Base-by-base conservation (phyloP, 2,329 filamentous ascomycete genomes). In the Dactylonectria estremocensis region DNA sequence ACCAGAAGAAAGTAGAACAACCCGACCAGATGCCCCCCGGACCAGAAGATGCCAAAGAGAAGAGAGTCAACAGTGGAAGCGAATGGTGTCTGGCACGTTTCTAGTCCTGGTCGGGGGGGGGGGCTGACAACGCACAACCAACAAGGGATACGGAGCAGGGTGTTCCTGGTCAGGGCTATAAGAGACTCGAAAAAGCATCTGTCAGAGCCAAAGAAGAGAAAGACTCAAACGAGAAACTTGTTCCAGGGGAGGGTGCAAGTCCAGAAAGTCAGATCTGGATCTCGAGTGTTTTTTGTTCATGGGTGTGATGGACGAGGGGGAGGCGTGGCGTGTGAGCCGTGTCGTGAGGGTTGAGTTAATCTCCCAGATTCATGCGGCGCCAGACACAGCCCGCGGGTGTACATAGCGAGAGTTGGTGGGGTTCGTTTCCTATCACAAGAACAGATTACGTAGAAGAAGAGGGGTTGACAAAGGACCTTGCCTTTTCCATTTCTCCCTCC, bases 301-400 rank as follows among this genome's bases (percentile, higher is more conserved):
- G 50, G 33, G 59, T 55, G 40, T 37, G 46, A 5, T 31, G 20
- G 33, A 33, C 35, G 14, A 20, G 33, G 33, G 31, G 43, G 46
- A 33, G 13, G 68, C 60, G 52, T 58, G 56, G 14, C 18, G 37
- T 59, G 55, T 55, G 66, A 69, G 64, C 18, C n/a, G 43, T 33
- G 60, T 31, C 37, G 53, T 13, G 57, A 37, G 45, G 45, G 45
- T 49, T n/a, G 18, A 13, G 18, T 46, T 68, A 75, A 75, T 75
- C 67, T 75, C 73, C 73, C 69, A 72, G 63, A 72, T 75, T 75
- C 67, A 75, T 75, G 73, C 73, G 65, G 67, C 68, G 73, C 68
- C 62, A 61, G 58, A 59, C 52, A 52, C 46, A 66, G 66, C 62
- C 71, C 69, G 67, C 45, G 67, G 67, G 66, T 71, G 37, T 46